Evolutionary conservation across 805 yeast species (phyloP).

Genomic region (Candida insectalens): DNA sequence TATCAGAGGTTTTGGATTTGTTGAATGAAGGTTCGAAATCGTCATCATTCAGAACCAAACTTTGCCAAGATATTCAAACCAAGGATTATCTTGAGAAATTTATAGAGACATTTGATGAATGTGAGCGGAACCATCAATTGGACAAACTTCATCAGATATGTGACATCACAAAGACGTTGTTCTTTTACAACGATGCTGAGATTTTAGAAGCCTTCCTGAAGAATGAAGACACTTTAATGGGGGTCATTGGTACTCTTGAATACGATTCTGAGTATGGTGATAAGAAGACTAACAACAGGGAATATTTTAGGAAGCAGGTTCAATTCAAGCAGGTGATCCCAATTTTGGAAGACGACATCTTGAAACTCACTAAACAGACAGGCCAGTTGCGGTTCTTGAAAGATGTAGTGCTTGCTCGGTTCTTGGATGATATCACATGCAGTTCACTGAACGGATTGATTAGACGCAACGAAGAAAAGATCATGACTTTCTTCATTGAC

Average conservation of each 20-base stretch:
- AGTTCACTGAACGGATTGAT: slow-evolving; percentile 59
- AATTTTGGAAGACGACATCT: slow-evolving; percentile 37
- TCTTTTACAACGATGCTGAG: slow-evolving; percentile 61
- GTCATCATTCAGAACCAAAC: slow-evolving; percentile 50
- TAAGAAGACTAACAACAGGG: slow-evolving; percentile 71
- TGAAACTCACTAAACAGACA: slow-evolving; percentile 57
- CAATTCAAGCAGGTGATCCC: slow-evolving; percentile 68
- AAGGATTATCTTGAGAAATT: slow-evolving; percentile 44
- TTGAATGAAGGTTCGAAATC: slow-evolving; percentile 55
- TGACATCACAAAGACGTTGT: slow-evolving; percentile 60
- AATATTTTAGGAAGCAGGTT: slow-evolving; percentile 45
- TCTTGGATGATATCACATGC: slow-evolving; percentile 73
- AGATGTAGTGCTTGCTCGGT: slow-evolving; percentile 77
- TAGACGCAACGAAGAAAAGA: slow-evolving; percentile 56
- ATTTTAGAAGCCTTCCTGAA: slow-evolving; percentile 49
- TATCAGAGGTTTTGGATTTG: slow-evolving; percentile 44
- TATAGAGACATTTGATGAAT: slow-evolving; percentile 39
- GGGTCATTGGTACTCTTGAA: slow-evolving; percentile 74
- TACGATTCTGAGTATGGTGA: slow-evolving; percentile 83
- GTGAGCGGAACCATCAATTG: slow-evolving; percentile 46
- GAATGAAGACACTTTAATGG: slow-evolving; percentile 37
- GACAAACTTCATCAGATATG: slow-evolving; percentile 56
- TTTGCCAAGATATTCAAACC: slow-evolving; percentile 46
- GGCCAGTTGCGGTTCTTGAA: slow-evolving; percentile 72
- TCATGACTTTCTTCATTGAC: slow-evolving; percentile 48